Base-by-base conservation (phyloP, 2,329 filamentous ascomycete genomes). In the Colletotrichum australisinense region DNA sequence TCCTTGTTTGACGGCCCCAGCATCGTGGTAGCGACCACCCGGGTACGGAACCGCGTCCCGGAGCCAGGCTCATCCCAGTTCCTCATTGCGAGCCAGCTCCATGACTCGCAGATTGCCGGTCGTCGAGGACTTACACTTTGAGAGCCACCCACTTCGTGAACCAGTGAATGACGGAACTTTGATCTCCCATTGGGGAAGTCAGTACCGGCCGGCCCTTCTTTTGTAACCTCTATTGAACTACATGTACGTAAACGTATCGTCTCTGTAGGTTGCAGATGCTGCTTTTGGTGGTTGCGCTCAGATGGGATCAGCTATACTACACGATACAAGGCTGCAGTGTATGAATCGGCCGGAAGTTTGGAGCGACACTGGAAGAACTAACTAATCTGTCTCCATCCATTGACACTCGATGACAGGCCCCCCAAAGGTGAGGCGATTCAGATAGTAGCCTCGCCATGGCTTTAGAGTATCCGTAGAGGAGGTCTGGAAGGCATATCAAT, bases 11-110 rank as follows among this genome's bases (percentile, higher is more conserved):
- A 73, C 71, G 62, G 72, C 71, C 63, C 71, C 67, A 67, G 71
- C 46, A 68, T 72, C 49, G 38, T 72, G 71, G 71, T 74, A 74
- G 60, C 70, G 67, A 60, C 70, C 67, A 70, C 32, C 67, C 68
- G 62, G 58, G 30, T 52, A 38, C 71, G 71, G 71, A 72, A 63
- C 63, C 52, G 67, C 53, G 56, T 38, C 28, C 71, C 71, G 71
- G 67, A 22, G 38, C 71, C 62, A 71, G 67, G 67, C 57, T 14
- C 14, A 67, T 30, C 71, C 67, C 68, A 26, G 71, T 26, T 12
- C 11, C 19, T 19, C 11, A 26, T 55, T 24, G 22, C 30, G 49
- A 28, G 26, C 32, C 65, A 46, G 32, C n/a, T 11, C 46, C 70
- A 69, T 73, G 70, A 73, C 70, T 73, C 70, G 70, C 66, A 62